phyloP scores from a whole-genome alignment of 768 basidiomycete genomes.

The Macrolepiota dolichaula region DNA sequence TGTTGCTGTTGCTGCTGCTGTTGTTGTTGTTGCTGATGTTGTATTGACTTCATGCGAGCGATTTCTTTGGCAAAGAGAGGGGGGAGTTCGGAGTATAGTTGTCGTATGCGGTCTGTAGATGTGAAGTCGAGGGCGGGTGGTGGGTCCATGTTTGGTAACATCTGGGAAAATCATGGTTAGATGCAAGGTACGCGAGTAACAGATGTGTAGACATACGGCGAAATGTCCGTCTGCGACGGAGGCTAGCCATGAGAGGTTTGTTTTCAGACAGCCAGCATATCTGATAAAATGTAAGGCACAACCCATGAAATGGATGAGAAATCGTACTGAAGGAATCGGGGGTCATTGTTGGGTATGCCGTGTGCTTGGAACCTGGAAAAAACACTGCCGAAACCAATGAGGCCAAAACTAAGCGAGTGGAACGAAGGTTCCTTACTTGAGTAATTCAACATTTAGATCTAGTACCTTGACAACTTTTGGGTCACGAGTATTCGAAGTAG shows the following conservation, averaged over 20 bases:
- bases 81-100: slow-evolving; percentile 61
- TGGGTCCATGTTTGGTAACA: slow-evolving; percentile 37
- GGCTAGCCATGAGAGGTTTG: slow-evolving; percentile 70
- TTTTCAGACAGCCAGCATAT: slow-evolving; percentile 58
- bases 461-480: slow-evolving; percentile 60
- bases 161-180: not conserved
- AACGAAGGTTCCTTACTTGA: slow-evolving; percentile 45
- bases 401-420: not conserved
- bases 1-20: slow-evolving; percentile 16
- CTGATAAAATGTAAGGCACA: slow-evolving; percentile 29
- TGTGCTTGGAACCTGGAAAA: slow-evolving; percentile 11
- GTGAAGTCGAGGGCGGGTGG: slow-evolving; percentile 48
- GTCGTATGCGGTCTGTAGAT: slow-evolving; percentile 57
- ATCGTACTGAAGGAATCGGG: slow-evolving; percentile 15
- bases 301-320: not conserved
- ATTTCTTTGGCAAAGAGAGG: slow-evolving; percentile 61
- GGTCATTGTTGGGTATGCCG: slow-evolving; percentile 12
- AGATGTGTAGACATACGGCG: slow-evolving; percentile 33
- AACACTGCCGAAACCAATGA: slow-evolving; percentile 4
- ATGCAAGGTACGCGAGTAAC: slow-evolving; percentile 3
- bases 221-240: slow-evolving; percentile 57
- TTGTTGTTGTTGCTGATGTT: slow-evolving; percentile 20
- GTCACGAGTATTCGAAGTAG: slow-evolving; percentile 30
- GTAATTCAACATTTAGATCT: slow-evolving; percentile 65
- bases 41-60: slow-evolving; percentile 26